Evolutionary conservation across 2,329 filamentous ascomycete genomes (phyloP), one percentile per base, ranked within the genome.

Genomic region (Colletotrichum caudatum): DNA sequence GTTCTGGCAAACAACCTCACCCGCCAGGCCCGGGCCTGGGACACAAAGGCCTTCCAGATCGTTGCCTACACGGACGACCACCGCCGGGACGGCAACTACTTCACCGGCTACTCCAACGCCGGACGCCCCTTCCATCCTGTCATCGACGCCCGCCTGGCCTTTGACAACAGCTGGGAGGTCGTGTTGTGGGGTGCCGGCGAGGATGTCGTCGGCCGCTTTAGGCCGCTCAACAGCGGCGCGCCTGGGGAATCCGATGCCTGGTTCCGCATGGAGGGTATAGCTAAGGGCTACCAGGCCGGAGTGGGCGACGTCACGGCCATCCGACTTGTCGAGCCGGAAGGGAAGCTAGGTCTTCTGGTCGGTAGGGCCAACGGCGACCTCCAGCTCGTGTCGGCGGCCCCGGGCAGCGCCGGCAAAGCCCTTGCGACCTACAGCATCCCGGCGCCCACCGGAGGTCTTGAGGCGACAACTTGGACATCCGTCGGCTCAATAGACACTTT

Each of bases 11-110:
- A 84, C 35, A 82, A 81, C 0, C 76, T 88, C 54, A 88, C 87
- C 0, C 85, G 84, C 73, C 83, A 88, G 65, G 83, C 85, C 37
- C 82, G 86, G 7, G 86, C 84, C 74, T 89, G 87, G 87, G 87
- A 88, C 60, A 82, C 81, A 63, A 82, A 85, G 26, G 79, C 80
- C 20, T 82, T 88, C 62, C 66, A 58, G 33, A 37, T 71, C 33
- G 53, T 74, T 20, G 74, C 74, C 7, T 75, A 72, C 39, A 72
- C 61, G 60, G 79, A 80, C 60, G 76, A 81, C 18, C 77, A 74
- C 54, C 72, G 77, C 37, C 63, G 67, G 48, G 75, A 74, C 41
- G 57, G 71, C 0, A 74, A 62, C 29, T 70, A 68, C 61, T 72
- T 73, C 60, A 65, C 61, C 9, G 71, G 66, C 7, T 66, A 37